These are phyloP conservation scores for Halenospora varia DNA, from an alignment of 495 filamentous ascomycete species.

Conservation along the genomic window DNA sequence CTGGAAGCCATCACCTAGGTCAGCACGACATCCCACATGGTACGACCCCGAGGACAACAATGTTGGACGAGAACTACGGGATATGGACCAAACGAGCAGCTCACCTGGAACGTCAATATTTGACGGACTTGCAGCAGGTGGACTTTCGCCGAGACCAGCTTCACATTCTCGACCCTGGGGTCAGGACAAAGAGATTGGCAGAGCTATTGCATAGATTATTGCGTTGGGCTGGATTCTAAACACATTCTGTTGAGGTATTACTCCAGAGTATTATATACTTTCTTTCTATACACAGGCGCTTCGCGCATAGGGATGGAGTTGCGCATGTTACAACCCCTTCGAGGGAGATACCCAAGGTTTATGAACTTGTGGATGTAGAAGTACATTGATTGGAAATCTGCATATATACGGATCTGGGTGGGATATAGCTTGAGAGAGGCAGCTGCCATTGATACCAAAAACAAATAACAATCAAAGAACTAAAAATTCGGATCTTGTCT, in stretches of 20 bases:
- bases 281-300: constrained; percentile 4
- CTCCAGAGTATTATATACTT: not conserved
- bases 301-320: constrained; percentile 14
- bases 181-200: constrained; percentile 17
- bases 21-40: constrained; percentile 10
- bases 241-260: not conserved
- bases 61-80: constrained; percentile 6
- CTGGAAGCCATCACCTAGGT: not conserved
- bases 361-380: not conserved
- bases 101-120: constrained; percentile 20
- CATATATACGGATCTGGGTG: not conserved
- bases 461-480: not conserved
- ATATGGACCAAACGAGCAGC: constrained; percentile 7
- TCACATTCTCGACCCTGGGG: constrained; percentile 4
- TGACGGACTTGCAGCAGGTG: constrained; percentile 9
- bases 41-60: constrained; percentile 15
- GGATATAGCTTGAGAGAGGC: not conserved
- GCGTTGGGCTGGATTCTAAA: not conserved
- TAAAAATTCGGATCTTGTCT: not conserved
- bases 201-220: constrained; percentile 26
- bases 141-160: constrained; percentile 21
- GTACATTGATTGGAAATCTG: not conserved
- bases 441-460: not conserved
- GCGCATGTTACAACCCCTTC: not conserved
- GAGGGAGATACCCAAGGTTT: not conserved